Conservation (phyloP, 768 basidiomycete genomes). For the Asterophora parasitica region DNA sequence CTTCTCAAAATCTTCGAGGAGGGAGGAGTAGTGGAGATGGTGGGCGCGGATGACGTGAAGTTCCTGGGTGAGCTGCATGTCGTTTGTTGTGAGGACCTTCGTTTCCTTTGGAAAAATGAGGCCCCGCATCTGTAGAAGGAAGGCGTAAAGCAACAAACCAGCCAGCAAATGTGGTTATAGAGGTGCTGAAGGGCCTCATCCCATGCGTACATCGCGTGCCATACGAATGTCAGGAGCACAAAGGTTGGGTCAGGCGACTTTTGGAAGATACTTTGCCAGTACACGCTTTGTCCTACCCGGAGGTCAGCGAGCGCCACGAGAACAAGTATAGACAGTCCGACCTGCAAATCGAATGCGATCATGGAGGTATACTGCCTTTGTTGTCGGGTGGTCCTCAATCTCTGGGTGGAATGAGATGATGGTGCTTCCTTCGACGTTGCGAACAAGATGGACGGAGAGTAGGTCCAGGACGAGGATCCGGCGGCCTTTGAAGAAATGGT, state of each 20-base stretch:
- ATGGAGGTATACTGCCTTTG: conserved; percentile 38
- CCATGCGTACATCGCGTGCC: conserved; percentile 25
- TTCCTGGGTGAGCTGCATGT: conserved; percentile 41
- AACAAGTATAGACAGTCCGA: conserved; percentile 9
- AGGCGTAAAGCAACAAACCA: conserved; percentile 11
- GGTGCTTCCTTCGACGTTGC: conserved; percentile 38
- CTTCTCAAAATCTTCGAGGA: conserved; percentile 52
- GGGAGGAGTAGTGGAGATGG: conserved; percentile 50
- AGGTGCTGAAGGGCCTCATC: conserved; percentile 23
- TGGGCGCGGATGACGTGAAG: conserved; percentile 59
- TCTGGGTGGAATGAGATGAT: conserved; percentile 48
- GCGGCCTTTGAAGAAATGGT: conserved; percentile 14
- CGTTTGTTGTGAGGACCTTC: conserved; percentile 33
- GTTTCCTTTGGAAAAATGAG: conserved; percentile 33
- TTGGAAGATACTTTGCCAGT: conserved; percentile 24
- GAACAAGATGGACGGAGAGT: conserved; percentile 45
- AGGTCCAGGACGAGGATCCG: conserved; percentile 40
- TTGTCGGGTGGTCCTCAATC: conserved; percentile 30
- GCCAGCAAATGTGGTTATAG: conserved; percentile 21
- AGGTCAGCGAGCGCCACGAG: neutral
- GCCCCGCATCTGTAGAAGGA: neutral
- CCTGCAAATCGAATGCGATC: conserved; percentile 46
- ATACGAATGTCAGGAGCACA: conserved; percentile 21
- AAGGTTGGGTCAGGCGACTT: conserved; percentile 21
- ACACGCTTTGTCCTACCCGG: conserved; percentile 19